Base-by-base conservation (phyloP, 805 yeast species). In the Candida coleopterorum region DNA sequence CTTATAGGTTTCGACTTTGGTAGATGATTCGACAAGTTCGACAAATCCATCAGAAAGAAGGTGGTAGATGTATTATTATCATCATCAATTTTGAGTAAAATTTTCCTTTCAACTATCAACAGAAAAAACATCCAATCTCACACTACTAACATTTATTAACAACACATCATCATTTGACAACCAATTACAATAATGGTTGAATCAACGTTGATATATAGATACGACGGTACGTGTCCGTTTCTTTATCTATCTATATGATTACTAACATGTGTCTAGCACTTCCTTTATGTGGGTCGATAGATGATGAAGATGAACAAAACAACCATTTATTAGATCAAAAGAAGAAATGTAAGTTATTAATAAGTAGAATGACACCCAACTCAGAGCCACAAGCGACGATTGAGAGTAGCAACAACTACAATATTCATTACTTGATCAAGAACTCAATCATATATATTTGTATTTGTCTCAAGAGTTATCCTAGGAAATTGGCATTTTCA, bases 241-340 rank as follows among this genome's bases (percentile, higher is more conserved):
- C n/a, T n/a, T n/a, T 7, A 16, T 11, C 9, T 11, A n/a, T n/a
- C n/a, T n/a, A n/a, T n/a, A n/a, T n/a, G n/a, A n/a, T n/a, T n/a
- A n/a, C n/a, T n/a, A n/a, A 21, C 16, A 6, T 12, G 4, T 11
- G 4, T 18, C 17, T 29, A 79, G 88, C 93, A 17, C 78, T 93
- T 34, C 97, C 98, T 20, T 70, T 90, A 38, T 79, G 94, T 41
- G 95, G 95, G 6, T 84, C 96, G 2, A 89, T 86, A 9, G 97
- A 90, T 55, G 97, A 90, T 55, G n/a, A n/a, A n/a, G 88, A 84
- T 44, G 70, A 73, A 25, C 74, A 71, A 35, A 78, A 74, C 43
- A 68, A 79, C 1, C 65, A 68, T 4, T 65, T 90, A 30, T 52
- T 68, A 17, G 93, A 85, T 36, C 88, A 85, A 55, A 90, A 89